phyloP scores from a whole-genome alignment of 2,329 filamentous ascomycete species.

The Colletotrichum cereale region DNA sequence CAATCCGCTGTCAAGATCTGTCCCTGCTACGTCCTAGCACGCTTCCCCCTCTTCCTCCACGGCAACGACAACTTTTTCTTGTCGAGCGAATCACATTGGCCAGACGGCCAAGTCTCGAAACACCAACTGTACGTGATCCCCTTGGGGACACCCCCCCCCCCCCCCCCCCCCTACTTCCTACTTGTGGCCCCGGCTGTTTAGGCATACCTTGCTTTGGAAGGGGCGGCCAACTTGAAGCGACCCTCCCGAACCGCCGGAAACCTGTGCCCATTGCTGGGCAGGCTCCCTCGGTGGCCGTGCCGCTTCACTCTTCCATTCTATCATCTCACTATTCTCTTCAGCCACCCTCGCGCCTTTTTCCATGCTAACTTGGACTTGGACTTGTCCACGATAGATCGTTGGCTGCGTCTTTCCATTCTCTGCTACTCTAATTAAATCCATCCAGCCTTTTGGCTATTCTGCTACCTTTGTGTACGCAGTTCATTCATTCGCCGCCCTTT shows the following conservation, averaged over 20 bases:
- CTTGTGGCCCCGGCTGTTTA: constrained; percentile 50
- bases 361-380: constrained; percentile 30
- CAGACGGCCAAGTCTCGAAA: constrained; percentile 53
- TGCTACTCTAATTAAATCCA: constrained; percentile 38
- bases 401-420: constrained; percentile 20
- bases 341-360: constrained; percentile 7
- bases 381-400: constrained; percentile 34
- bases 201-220: constrained; percentile 46
- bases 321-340: constrained; percentile 28
- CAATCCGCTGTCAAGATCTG: constrained; percentile 14
- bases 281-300: constrained; percentile 41
- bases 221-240: constrained; percentile 43
- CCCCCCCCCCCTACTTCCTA: too few species aligned
- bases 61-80: constrained; percentile 38
- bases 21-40: constrained; percentile 5
- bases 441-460: constrained; percentile 14
- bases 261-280: constrained; percentile 45
- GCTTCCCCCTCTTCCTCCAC: constrained; percentile 1
- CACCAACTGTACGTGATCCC: constrained; percentile 57
- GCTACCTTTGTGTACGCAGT: constrained; percentile 12
- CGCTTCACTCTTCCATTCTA: constrained; percentile 36
- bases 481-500: constrained; percentile 31
- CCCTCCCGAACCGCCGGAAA: constrained; percentile 43
- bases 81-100: constrained; percentile 44
- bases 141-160: constrained; percentile 42